Evolutionary conservation across 129 eudicot genomes (phyloP).

Genomic region (Lactuca saligna): DNA sequence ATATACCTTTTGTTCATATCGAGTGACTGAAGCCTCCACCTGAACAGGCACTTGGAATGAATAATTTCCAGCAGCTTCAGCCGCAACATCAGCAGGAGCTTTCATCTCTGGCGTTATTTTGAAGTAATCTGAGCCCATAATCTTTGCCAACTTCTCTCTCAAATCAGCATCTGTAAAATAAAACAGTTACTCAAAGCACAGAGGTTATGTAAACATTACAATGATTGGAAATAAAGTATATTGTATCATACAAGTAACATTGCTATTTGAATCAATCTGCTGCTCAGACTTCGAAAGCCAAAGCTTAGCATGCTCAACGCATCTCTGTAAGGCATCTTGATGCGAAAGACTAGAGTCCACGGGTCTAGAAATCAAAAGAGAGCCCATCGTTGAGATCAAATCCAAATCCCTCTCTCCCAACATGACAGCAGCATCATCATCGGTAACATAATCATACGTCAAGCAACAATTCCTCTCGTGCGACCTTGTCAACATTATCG

Average conservation of each 20-base stretch:
- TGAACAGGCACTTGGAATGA: conserved; percentile 52
- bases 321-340: conserved; percentile 53
- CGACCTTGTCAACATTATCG: conserved; percentile 63
- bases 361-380: conserved; percentile 61
- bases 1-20: conserved; percentile 56
- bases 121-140: conserved; percentile 64
- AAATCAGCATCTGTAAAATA: conserved; percentile 56
- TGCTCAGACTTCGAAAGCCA: conserved; percentile 66
- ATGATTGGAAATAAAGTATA: not conserved
- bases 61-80: conserved; percentile 76
- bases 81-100: conserved; percentile 68
- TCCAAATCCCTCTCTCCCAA: conserved; percentile 82
- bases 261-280: conserved; percentile 42
- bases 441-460: conserved; percentile 85
- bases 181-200: not conserved
- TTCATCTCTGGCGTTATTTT: conserved; percentile 79
- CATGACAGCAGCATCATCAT: conserved; percentile 70
- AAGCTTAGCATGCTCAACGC: conserved; percentile 70
- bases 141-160: conserved; percentile 74
- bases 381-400: conserved; percentile 59
- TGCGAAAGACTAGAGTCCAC: conserved; percentile 68
- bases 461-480: conserved; percentile 91
- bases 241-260: conserved; percentile 53
- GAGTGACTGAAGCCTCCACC: conserved; percentile 45
- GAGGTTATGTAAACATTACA: not conserved